Evolutionary conservation across 345 rosid genomes (phyloP).

Genomic region (Durio zibethinus): DNA sequence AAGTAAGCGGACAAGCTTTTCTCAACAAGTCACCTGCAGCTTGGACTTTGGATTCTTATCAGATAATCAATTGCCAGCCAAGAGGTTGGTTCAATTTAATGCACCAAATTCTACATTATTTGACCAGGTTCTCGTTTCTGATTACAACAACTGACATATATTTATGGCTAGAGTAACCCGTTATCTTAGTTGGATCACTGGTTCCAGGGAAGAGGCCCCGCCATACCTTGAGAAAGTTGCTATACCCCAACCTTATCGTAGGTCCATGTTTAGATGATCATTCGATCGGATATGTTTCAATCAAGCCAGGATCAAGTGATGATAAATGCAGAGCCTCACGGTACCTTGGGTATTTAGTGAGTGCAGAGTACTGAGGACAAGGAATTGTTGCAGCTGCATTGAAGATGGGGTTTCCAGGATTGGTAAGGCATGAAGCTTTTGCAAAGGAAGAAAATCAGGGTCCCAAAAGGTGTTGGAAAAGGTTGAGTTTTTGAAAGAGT

Average conservation of each 20-base stretch:
- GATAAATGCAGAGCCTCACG: slow-evolving; percentile 42
- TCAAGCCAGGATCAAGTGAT: slow-evolving; percentile 31
- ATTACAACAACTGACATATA: not conserved
- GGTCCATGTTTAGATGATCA: slow-evolving; percentile 42
- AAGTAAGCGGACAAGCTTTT: too few species aligned
- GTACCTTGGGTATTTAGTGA: slow-evolving; percentile 35
- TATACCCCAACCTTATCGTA: slow-evolving; percentile 46
- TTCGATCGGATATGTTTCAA: slow-evolving; percentile 42
- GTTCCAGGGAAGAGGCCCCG: slow-evolving; percentile 40
- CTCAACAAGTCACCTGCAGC: too few species aligned
- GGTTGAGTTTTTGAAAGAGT: slow-evolving; percentile 57
- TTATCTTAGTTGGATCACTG: slow-evolving; percentile 40
- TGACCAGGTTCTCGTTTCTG: not conserved
- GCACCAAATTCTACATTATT: not conserved
- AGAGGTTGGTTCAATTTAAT: not conserved
- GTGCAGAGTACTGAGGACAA: slow-evolving; percentile 41
- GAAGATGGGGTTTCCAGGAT: slow-evolving; percentile 34
- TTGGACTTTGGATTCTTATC: not conserved
- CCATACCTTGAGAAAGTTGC: slow-evolving; percentile 25
- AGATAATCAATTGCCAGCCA: not conserved
- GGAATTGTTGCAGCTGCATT: slow-evolving; percentile 36
- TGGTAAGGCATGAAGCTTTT: slow-evolving; percentile 57
- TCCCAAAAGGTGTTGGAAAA: slow-evolving; percentile 66
- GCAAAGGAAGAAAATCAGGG: slow-evolving; percentile 49
- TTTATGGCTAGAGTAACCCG: slow-evolving; percentile 30